phyloP scores from a whole-genome alignment of 2,329 filamentous ascomycete genomes.

The Colletotrichum echinochloae region DNA sequence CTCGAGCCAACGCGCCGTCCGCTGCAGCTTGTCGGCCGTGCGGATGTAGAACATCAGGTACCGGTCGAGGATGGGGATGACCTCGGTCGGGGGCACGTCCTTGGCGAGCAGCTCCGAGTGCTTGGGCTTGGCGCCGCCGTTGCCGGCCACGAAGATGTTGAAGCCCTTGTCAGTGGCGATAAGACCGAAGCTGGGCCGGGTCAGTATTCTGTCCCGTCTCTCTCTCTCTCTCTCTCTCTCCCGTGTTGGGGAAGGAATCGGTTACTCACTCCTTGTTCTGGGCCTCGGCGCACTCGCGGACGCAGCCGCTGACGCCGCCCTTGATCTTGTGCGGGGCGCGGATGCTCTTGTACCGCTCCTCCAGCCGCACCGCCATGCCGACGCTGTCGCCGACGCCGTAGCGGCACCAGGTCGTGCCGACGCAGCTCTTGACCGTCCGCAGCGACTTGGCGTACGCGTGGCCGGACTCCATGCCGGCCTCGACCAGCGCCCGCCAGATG shows the following conservation, averaged over 20 bases:
- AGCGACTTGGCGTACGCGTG: constrained; percentile 93
- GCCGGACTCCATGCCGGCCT: constrained; percentile 89
- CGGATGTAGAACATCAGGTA: constrained; percentile 96
- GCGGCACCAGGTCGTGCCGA: constrained; percentile 91
- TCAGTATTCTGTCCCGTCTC: constrained; percentile 36
- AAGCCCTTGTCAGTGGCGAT: constrained; percentile 94
- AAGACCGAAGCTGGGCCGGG: constrained; percentile 75
- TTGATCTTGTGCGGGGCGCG: constrained; percentile 93
- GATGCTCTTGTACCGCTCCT: constrained; percentile 93
- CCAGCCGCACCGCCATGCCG: constrained; percentile 87
- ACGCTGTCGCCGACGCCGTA: constrained; percentile 92
- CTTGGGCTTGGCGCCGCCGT: constrained; percentile 86
- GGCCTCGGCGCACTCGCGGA: constrained; percentile 92
- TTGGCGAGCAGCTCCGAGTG: constrained; percentile 88
- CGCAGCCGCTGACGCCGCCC: constrained; percentile 88
- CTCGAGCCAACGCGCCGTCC: constrained; percentile 90
- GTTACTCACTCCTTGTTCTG: constrained; percentile 90
- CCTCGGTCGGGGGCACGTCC: constrained; percentile 85
- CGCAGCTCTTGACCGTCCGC: constrained; percentile 90
- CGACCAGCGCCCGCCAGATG: constrained; percentile 85
- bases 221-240: neutral
- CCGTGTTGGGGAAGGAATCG: neutral
- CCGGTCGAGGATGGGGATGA: constrained; percentile 86
- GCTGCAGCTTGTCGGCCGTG: constrained; percentile 89
- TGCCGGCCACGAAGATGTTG: constrained; percentile 92